These are phyloP conservation scores for Gentiana dahurica DNA, from an alignment of 257 asterid genomes.

Conservation along the genomic window DNA sequence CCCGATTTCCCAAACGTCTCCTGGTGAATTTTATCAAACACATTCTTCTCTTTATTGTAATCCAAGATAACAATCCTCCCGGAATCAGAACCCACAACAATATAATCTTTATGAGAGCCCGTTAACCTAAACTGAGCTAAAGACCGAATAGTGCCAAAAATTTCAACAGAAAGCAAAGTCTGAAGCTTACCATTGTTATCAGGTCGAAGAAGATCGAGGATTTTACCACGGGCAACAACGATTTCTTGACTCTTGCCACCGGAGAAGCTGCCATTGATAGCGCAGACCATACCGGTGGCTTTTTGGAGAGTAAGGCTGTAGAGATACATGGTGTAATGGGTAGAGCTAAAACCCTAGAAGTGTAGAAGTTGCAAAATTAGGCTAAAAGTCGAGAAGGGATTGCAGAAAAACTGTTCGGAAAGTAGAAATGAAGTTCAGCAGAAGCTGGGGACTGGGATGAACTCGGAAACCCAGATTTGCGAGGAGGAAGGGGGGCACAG, in stretches of 20 bases:
- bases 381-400: background rate
- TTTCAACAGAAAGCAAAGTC: conserved; percentile 75
- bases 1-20: conserved; percentile 97
- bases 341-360: conserved; percentile 19
- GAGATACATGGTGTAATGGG: conserved; percentile 47
- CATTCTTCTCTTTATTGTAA: conserved; percentile 76
- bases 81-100: conserved; percentile 94
- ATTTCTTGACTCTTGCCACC: conserved; percentile 90
- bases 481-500: background rate
- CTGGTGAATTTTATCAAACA: conserved; percentile 84
- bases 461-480: too few relatives aligned
- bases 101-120: conserved; percentile 85
- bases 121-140: conserved; percentile 91
- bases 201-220: conserved; percentile 91
- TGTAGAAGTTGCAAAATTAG: background rate
- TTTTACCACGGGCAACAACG: conserved; percentile 87
- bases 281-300: conserved; percentile 81
- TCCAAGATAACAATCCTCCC: conserved; percentile 85
- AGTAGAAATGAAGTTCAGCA: background rate
- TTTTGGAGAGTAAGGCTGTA: conserved; percentile 87
- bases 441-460: background rate
- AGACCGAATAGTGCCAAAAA: conserved; percentile 90
- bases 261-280: conserved; percentile 92
- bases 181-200: conserved; percentile 94
- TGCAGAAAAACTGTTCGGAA: background rate